These are phyloP conservation scores for Populus tremula DNA, from an alignment of 345 rosid species.

Conservation along the genomic window DNA sequence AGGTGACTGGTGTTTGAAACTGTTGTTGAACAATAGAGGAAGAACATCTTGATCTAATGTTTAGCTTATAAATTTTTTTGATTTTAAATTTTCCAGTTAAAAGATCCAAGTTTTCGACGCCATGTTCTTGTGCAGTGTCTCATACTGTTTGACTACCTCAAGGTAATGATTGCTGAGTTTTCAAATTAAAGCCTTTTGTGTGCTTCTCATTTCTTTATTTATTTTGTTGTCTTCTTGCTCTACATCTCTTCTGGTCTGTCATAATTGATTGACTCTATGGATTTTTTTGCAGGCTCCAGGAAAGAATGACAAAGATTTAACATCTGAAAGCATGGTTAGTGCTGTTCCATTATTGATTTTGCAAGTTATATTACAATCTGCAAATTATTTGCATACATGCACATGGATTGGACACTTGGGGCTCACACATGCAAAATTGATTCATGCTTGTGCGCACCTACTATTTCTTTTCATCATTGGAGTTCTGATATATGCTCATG, in stretches of 20 bases:
- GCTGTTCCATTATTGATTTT: constrained; percentile 14
- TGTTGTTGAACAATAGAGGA: constrained; percentile 10
- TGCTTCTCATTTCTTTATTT: constrained; percentile 6
- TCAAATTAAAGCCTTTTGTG: neutral
- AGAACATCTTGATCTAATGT: constrained; percentile 13
- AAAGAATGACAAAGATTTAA: constrained; percentile 87
- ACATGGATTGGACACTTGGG: neutral
- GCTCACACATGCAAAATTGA: neutral
- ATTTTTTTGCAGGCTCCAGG: constrained; percentile 69
- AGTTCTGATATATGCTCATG: neutral
- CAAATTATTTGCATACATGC: constrained; percentile 1
- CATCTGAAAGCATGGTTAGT: constrained; percentile 95
- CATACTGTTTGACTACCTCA: constrained; percentile 84
- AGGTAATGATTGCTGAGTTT: constrained; percentile 45
- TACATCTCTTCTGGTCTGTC: neutral
- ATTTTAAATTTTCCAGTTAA: constrained; percentile 55
- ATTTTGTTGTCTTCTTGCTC: neutral
- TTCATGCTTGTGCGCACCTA: neutral
- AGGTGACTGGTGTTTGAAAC: constrained; percentile 44
- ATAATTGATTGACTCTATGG: constrained; percentile 12
- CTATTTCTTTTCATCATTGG: neutral
- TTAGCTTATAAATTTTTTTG: constrained; percentile 2
- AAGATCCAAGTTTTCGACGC: constrained; percentile 95
- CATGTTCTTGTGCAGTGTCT: constrained; percentile 97
- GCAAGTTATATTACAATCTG: constrained; percentile 2